Percentiles rank a stretch among this genome's conserved stretches.
These are phyloP conservation scores for Spergularia marina DNA, from an alignment of 148 eudicot species.

Conservation along the genomic window DNA sequence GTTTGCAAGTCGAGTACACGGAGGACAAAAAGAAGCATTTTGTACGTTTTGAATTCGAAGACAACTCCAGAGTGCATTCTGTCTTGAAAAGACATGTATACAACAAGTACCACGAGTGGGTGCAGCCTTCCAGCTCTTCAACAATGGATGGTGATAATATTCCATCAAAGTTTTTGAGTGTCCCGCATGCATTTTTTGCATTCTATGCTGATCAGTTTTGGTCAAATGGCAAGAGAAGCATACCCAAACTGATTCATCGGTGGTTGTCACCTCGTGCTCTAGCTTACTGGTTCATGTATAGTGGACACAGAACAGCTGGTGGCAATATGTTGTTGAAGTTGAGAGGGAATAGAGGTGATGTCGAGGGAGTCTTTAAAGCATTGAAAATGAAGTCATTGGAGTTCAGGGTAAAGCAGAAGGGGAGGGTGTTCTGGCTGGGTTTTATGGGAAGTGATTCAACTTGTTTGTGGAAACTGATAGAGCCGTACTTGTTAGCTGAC, in stretches of 20 bases:
- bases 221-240: conserved; percentile 49
- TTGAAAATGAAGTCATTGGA: conserved; percentile 57
- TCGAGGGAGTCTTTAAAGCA: conserved; percentile 53
- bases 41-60: conserved; percentile 60
- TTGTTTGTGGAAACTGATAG: conserved; percentile 56
- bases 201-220: conserved; percentile 85
- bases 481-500: conserved; percentile 59
- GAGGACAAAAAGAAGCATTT: conserved; percentile 44
- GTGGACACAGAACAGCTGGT: conserved; percentile 68
- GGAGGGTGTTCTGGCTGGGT: conserved; percentile 75
- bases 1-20: conserved; percentile 51
- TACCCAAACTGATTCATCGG: conserved; percentile 78
- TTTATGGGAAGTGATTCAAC: conserved; percentile 67
- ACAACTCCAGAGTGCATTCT: conserved; percentile 41
- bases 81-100: conserved; percentile 60
- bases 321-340: conserved; percentile 82
- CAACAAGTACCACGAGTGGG: conserved; percentile 78
- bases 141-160: conserved; percentile 39
- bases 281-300: conserved; percentile 95
- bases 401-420: conserved; percentile 64
- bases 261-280: conserved; percentile 91
- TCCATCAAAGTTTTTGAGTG: conserved; percentile 51
- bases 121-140: conserved; percentile 37
- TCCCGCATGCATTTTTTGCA: conserved; percentile 62
- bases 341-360: conserved; percentile 59